Conservation (phyloP, 768 basidiomycete genomes). For the Psilocybe subaeruginosa region DNA sequence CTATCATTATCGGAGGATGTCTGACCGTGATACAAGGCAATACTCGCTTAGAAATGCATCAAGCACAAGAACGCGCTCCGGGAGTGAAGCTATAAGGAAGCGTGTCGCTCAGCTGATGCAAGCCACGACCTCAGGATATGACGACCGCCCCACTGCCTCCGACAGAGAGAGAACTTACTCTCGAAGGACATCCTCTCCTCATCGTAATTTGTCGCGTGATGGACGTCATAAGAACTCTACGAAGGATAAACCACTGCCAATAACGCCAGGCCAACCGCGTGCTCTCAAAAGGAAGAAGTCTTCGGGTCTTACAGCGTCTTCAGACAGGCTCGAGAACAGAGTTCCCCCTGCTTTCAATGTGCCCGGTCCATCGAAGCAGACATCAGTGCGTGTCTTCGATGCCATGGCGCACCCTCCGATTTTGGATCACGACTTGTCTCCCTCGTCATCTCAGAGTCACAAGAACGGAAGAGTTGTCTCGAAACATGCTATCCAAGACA, state of each 20-base stretch:
- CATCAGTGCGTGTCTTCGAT: conserved; percentile 3
- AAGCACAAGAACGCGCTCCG: conserved; percentile 6
- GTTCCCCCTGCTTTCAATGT: neutral
- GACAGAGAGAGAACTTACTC: neutral
- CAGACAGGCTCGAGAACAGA: conserved; percentile 8
- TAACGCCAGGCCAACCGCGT: conserved; percentile 2
- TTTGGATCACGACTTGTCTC: conserved; percentile 1
- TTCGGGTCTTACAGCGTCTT: neutral
- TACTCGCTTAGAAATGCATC: neutral
- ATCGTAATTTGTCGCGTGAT: conserved; percentile 1
- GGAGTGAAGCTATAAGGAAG: conserved; percentile 20
- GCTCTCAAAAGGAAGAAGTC: conserved; percentile 29
- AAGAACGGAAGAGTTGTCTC: neutral
- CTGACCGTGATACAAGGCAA: conserved; percentile 5
- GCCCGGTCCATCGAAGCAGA: neutral
- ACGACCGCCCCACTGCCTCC: neutral
- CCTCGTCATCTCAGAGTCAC: neutral
- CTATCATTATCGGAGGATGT: neutral
- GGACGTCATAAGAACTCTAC: neutral
- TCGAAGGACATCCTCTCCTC: conserved; percentile 6
- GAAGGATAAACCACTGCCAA: conserved; percentile 7
- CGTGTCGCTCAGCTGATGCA: conserved; percentile 18
- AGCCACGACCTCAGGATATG: neutral
- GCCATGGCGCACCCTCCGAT: neutral
- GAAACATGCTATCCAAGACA: neutral